These are phyloP conservation scores for Goffeauzyma gilvescens DNA, from an alignment of 768 basidiomycete species.

Conservation along the genomic window DNA sequence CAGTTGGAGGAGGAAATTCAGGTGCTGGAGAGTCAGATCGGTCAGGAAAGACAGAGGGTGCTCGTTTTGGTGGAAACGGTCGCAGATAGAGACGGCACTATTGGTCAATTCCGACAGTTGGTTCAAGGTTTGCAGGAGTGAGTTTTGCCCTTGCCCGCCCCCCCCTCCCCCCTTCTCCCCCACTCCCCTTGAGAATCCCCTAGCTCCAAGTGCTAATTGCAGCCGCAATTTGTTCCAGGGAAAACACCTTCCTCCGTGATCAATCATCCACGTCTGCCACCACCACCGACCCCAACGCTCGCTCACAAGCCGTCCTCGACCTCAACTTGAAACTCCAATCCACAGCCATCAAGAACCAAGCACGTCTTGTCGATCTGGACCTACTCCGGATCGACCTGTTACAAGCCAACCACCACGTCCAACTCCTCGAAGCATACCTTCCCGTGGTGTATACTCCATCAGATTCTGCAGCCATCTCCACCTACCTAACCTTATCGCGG, in stretches of 20 bases:
- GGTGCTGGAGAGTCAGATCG: slow-evolving; percentile 29
- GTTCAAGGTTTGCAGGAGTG: slow-evolving; percentile 67
- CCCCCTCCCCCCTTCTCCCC: too few relatives aligned
- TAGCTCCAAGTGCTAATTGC: too few relatives aligned
- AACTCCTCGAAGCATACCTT: slow-evolving; percentile 77
- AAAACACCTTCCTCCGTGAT: too few relatives aligned
- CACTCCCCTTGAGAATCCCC: too few relatives aligned
- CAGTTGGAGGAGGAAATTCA: slow-evolving; percentile 63
- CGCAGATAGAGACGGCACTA: slow-evolving; percentile 69
- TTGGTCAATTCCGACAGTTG: slow-evolving; percentile 78
- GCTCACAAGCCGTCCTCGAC: slow-evolving; percentile 83
- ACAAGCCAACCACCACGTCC: slow-evolving; percentile 59
- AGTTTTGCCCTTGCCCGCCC: slow-evolving; percentile 12
- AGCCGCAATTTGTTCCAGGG: too few relatives aligned
- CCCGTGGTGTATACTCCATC: slow-evolving; percentile 75
- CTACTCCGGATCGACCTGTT: slow-evolving; percentile 63
- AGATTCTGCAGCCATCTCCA: slow-evolving; percentile 71
- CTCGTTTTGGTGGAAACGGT: slow-evolving; percentile 57
- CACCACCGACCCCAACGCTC: slow-evolving; percentile 61
- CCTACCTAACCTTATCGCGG: slow-evolving; percentile 83
- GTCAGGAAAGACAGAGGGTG: slow-evolving; percentile 48
- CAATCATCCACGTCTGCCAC: slow-evolving; percentile 42
- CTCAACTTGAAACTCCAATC: slow-evolving; percentile 87
- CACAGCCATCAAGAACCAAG: slow-evolving; percentile 73
- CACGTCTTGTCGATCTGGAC: slow-evolving; percentile 73